Conservation (phyloP, 2,329 filamentous ascomycete genomes). For the Fusarium pilosicola region DNA sequence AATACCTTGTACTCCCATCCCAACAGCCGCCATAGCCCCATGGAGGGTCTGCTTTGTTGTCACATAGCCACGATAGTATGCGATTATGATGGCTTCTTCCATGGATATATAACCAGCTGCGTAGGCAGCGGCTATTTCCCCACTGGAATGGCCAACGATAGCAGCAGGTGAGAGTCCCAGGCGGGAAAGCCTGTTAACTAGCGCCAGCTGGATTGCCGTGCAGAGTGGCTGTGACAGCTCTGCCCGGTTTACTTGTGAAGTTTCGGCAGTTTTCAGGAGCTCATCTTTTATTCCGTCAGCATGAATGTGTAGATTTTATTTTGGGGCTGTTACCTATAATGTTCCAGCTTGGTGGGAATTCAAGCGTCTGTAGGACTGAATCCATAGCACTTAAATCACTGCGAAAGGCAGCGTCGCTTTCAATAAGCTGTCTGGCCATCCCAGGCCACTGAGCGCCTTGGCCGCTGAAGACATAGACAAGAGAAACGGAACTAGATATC, state of each 20-base stretch:
- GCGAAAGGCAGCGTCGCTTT: conserved; percentile 1
- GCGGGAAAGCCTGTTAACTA: neutral
- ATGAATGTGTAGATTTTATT: too few relatives aligned
- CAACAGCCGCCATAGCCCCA: conserved; percentile 14
- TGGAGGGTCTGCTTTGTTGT: neutral
- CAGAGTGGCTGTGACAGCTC: conserved; percentile 20
- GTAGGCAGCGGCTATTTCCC: conserved; percentile 20
- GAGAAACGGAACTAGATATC: too few relatives aligned
- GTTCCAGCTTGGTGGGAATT: conserved; percentile 9
- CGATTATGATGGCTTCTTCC: conserved; percentile 2
- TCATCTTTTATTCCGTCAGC: neutral
- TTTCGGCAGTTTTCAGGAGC: neutral
- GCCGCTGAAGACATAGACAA: conserved; percentile 51
- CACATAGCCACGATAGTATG: conserved; percentile 11
- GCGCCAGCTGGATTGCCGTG: conserved; percentile 2
- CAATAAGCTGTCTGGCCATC: conserved; percentile 44
- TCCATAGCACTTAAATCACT: conserved; percentile 13
- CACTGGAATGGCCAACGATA: conserved; percentile 22
- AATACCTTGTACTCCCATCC: neutral
- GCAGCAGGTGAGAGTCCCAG: neutral
- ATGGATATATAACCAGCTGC: conserved; percentile 5
- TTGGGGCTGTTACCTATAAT: too few relatives aligned
- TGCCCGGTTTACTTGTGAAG: neutral
- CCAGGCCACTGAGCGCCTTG: conserved; percentile 50
- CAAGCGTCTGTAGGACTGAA: neutral